phyloP scores from a whole-genome alignment of 345 rosid species.

The Citrus maxima region DNA sequence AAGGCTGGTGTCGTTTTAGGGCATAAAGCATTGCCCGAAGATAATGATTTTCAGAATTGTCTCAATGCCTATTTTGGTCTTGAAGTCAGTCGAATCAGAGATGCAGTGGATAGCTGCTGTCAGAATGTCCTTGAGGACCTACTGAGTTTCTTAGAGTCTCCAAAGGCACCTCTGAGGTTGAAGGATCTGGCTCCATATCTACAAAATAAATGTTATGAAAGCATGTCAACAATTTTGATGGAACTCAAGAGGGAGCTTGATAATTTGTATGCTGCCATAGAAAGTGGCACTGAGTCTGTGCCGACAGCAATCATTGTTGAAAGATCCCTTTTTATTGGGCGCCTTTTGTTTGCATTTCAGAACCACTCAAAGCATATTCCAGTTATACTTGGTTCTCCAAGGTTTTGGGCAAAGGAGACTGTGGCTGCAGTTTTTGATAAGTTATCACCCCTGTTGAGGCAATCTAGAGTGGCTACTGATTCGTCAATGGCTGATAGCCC shows the following conservation, averaged over 20 bases:
- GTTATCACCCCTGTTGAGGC: constrained; percentile 60
- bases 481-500: constrained; percentile 45
- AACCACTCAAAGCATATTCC: constrained; percentile 83
- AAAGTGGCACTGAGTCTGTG: constrained; percentile 27
- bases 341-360: constrained; percentile 80
- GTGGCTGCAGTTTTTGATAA: constrained; percentile 59
- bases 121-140: constrained; percentile 76
- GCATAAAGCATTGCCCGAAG: constrained; percentile 48
- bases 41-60: constrained; percentile 71
- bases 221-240: constrained; percentile 60
- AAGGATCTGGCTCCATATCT: constrained; percentile 74
- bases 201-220: constrained; percentile 78
- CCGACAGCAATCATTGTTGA: constrained; percentile 67
- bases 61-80: constrained; percentile 88
- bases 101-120: constrained; percentile 78
- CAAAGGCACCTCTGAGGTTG: constrained; percentile 79
- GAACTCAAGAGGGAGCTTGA: constrained; percentile 72
- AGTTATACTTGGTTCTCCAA: constrained; percentile 84
- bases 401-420: constrained; percentile 81
- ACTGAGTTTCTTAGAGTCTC: constrained; percentile 85
- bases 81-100: constrained; percentile 80
- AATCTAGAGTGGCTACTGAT: constrained; percentile 45
- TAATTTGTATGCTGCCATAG: constrained; percentile 48
- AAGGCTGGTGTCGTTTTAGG: constrained; percentile 46
- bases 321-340: constrained; percentile 89